phyloP scores from a whole-genome alignment of 768 basidiomycete species.

The Pleurotus pulmonarius region DNA sequence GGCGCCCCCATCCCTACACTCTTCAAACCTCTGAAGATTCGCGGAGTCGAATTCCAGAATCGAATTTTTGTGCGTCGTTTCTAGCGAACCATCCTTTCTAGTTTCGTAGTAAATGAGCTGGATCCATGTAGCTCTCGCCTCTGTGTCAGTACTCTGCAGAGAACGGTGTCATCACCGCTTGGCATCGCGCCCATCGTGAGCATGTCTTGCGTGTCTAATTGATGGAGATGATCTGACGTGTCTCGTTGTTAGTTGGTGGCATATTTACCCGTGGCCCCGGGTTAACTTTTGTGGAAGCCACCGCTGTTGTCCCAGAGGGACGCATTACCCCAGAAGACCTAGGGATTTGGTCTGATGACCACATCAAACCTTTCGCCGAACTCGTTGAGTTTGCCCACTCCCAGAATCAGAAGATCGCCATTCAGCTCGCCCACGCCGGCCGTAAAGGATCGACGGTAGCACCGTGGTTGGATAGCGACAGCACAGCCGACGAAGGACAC shows the following conservation, averaged over 20 bases:
- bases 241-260: slow-evolving; percentile 38
- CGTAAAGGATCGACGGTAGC: slow-evolving; percentile 66
- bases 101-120: background rate
- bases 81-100: background rate
- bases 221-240: slow-evolving; percentile 2
- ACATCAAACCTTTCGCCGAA: slow-evolving; percentile 39
- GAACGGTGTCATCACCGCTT: slow-evolving; percentile 46
- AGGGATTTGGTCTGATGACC: slow-evolving; percentile 63
- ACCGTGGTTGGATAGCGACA: slow-evolving; percentile 50
- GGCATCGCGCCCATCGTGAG: slow-evolving; percentile 62
- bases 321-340: slow-evolving; percentile 65
- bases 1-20: slow-evolving; percentile 32
- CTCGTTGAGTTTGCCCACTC: slow-evolving; percentile 73
- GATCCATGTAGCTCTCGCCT: slow-evolving; percentile 39
- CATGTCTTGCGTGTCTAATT: slow-evolving; percentile 22
- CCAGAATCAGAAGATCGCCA: slow-evolving; percentile 64
- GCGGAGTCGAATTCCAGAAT: slow-evolving; percentile 50
- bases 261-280: slow-evolving; percentile 54
- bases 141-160: slow-evolving; percentile 60
- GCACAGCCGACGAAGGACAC: slow-evolving; percentile 28
- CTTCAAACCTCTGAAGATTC: slow-evolving; percentile 54
- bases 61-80: slow-evolving; percentile 43
- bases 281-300: slow-evolving; percentile 61
- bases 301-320: slow-evolving; percentile 55
- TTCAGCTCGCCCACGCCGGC: slow-evolving; percentile 76